These are phyloP conservation scores for Backusella morwellensis DNA, from an alignment of 192 early-diverging fungal species.

Conservation along the genomic window DNA sequence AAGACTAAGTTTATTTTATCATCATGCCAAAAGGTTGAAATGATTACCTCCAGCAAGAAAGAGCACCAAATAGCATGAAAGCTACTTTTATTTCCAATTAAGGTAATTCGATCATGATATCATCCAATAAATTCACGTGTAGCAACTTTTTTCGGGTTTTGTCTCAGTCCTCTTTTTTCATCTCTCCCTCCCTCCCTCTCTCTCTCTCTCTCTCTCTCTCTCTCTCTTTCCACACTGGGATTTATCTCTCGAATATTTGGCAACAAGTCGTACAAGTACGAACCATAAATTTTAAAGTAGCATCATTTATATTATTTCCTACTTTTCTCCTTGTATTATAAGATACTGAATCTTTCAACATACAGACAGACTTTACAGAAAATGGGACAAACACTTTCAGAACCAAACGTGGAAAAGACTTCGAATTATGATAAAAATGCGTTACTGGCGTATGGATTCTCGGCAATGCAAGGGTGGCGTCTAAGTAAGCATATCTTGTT, in stretches of 20 bases:
- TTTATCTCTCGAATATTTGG: background rate
- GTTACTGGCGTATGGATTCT: constrained; percentile 80
- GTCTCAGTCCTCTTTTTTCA: background rate
- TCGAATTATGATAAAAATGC: constrained; percentile 70
- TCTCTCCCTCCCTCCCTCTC: background rate
- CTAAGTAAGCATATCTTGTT: constrained; percentile 53
- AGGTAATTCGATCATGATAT: background rate
- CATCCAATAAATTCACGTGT: background rate
- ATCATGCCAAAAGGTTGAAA: too few species aligned
- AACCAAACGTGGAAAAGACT: constrained; percentile 90
- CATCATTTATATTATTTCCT: background rate
- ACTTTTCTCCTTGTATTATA: background rate
- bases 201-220: background rate
- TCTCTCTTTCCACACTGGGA: background rate
- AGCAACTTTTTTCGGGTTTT: background rate
- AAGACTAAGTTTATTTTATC: too few species aligned
- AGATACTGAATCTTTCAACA: too few species aligned
- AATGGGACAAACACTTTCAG: constrained; percentile 97
- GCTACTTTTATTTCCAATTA: background rate
- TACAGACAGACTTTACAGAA: background rate
- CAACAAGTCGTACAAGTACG: background rate
- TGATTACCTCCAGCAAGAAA: too few species aligned
- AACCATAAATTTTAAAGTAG: background rate
- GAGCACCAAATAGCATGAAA: too few species aligned
- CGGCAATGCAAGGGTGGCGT: constrained; percentile 98